Evolutionary conservation across 345 rosid genomes (phyloP).

Genomic region (Heritiera littoralis): DNA sequence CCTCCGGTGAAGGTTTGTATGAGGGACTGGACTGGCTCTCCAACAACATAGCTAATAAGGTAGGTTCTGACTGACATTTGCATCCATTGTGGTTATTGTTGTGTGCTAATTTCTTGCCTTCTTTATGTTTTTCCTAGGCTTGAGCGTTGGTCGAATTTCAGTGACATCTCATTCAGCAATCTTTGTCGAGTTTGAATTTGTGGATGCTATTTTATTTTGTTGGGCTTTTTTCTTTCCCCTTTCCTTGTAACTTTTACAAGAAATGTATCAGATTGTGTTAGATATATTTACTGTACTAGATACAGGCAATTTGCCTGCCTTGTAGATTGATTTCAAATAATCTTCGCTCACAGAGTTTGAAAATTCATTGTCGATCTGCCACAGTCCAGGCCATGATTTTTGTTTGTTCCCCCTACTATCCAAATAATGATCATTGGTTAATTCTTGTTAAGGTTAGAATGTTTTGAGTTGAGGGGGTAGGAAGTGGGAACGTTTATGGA

Average conservation of each 20-base stretch:
- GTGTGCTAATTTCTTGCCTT: background rate
- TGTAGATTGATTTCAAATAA: conserved; percentile 38
- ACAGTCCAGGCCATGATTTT: background rate
- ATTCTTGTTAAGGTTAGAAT: background rate
- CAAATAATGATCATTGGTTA: background rate
- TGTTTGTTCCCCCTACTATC: background rate
- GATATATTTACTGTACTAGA: conserved; percentile 28
- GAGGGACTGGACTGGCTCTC: conserved; percentile 88
- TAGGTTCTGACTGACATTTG: conserved; percentile 5
- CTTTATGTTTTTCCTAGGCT: conserved; percentile 24
- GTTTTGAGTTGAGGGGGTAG: no score
- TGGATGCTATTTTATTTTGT: conserved; percentile 1
- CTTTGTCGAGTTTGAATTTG: conserved; percentile 5
- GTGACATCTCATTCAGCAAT: background rate
- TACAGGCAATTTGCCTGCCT: conserved; percentile 17
- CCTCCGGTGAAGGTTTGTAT: conserved; percentile 77
- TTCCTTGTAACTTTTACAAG: conserved; percentile 17
- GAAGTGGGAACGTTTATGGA: no score
- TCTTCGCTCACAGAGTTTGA: conserved; percentile 17
- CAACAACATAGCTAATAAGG: conserved; percentile 76
- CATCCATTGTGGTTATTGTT: background rate
- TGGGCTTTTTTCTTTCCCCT: conserved; percentile 1
- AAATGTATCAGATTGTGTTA: conserved; percentile 34
- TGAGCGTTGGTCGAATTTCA: conserved; percentile 2
- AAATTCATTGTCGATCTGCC: background rate